phyloP scores from a whole-genome alignment of 768 basidiomycete genomes.

The Lentinula detonsa region DNA sequence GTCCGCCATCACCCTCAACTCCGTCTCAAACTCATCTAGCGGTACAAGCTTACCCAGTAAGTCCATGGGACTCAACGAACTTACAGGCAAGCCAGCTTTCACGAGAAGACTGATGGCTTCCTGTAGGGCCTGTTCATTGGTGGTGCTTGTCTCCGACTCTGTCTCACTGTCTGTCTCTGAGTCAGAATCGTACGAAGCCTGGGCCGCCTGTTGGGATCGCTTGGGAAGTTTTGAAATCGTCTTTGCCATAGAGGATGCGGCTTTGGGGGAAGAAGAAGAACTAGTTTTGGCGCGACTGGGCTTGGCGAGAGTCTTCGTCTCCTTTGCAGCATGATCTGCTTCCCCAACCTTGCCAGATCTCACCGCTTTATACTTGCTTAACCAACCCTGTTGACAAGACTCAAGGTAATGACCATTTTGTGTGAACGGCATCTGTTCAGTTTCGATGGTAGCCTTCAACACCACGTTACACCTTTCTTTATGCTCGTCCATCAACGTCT shows the following conservation, averaged over 20 bases:
- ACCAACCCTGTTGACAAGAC: slow-evolving; percentile 25
- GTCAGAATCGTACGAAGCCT: background rate
- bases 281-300: too few species aligned
- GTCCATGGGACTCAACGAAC: slow-evolving; percentile 15
- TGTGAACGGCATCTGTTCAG: slow-evolving; percentile 35
- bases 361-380: slow-evolving; percentile 28
- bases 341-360: slow-evolving; percentile 13
- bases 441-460: slow-evolving; percentile 22
- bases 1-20: slow-evolving; percentile 36
- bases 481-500: slow-evolving; percentile 9
- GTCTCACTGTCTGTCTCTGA: background rate
- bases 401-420: slow-evolving; percentile 35
- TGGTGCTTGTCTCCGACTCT: background rate
- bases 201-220: background rate
- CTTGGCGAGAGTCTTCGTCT: too few species aligned
- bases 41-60: slow-evolving; percentile 23
- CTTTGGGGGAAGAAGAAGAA: too few species aligned
- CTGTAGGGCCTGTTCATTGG: background rate
- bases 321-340: too few species aligned
- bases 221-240: too few species aligned
- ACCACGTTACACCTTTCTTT: slow-evolving; percentile 13
- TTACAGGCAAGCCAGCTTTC: background rate
- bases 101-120: background rate
- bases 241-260: too few species aligned
- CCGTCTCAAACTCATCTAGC: slow-evolving; percentile 32